phyloP scores from a whole-genome alignment of 1,284 basidiomycete genomes.

The Bondarzewia mesenterica region DNA sequence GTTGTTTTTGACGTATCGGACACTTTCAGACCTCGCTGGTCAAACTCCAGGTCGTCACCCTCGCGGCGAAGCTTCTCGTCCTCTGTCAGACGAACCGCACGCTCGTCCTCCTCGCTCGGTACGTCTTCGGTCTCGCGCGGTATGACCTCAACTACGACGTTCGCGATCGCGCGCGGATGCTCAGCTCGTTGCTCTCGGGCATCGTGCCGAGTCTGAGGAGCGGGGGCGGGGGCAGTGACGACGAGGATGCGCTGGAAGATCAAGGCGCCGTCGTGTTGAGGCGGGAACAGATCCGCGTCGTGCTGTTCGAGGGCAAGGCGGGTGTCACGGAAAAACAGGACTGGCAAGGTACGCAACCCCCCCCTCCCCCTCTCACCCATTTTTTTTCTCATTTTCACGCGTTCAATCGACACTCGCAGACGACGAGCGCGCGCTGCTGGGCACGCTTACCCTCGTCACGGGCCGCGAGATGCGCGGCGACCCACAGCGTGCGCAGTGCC shows the following conservation, averaged over 20 bases:
- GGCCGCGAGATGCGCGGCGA: conserved; percentile 37
- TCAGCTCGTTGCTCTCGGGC: conserved; percentile 63
- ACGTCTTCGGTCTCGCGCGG: conserved; percentile 78
- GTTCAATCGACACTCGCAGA: conserved; percentile 19
- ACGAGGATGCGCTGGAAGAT: conserved; percentile 25
- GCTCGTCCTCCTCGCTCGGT: conserved; percentile 50
- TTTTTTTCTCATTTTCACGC: neutral
- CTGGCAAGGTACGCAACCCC: conserved; percentile 12
- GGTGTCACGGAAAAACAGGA: conserved; percentile 32
- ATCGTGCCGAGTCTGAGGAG: conserved; percentile 30
- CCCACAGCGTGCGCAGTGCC: conserved; percentile 45
- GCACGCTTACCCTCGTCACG: conserved; percentile 44
- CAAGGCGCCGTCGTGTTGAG: conserved; percentile 69
- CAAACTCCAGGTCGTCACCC: conserved; percentile 75
- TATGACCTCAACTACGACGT: conserved; percentile 87
- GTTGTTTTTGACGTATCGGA: neutral
- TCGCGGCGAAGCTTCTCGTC: conserved; percentile 78
- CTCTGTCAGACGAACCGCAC: conserved; percentile 50
- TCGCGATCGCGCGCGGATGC: conserved; percentile 78
- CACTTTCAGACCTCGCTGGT: conserved; percentile 55
- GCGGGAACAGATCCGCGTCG: conserved; percentile 71
- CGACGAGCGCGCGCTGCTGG: conserved; percentile 37
- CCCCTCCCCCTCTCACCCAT: neutral
- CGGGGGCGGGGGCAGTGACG: conserved; percentile 8
- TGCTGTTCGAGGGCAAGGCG: conserved; percentile 71